Base-by-base conservation (phyloP, 75 land plant genomes). In the Cunninghamia lanceolata region DNA sequence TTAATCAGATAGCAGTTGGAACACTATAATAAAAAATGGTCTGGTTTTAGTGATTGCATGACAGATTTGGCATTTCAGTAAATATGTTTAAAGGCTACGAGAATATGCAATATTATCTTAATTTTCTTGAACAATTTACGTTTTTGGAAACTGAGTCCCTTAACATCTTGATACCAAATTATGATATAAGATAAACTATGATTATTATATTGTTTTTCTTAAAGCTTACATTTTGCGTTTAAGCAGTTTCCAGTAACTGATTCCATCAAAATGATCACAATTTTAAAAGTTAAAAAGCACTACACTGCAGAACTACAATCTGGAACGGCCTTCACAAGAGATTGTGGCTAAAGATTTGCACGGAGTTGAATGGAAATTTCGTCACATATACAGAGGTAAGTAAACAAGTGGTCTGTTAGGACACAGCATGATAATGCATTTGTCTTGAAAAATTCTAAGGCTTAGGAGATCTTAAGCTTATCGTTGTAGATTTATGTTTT, bases 291-390 rank as follows among this genome's bases (percentile, higher is more conserved):
- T 73, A 38, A 34, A 73, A 73, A 73, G 16, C 30, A 40, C 56
- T 13, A n/a, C 38, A 56, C 16, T 40, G 36, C 87, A 90, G 91
- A 89, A 88, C 71, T 88, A 88, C 82, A 63, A 80, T 43, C 91
- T 86, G 83, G 84, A 85, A 42, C 90, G 75, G 5, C 91, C 91
- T 17, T 76, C 88, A 10, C 91, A 90, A 45, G 91, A 90, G 53
- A 75, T 90, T 36, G 89, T 88, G 6, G 91, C 91, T 32, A 90
- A 86, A 73, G 91, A 90, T 88, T 59, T 90, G 32, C 91, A 90
- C 59, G 91, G 91, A 30, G 77, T 85, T 43, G 90, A 86, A 36
- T 90, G 91, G 91, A 85, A 45, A 35, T 90, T 90, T 59, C 90
- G 89, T 47, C 91, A 90, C 84, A 90, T 90, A 35, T 90, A 85